phyloP scores from a whole-genome alignment of 176 grass and related monocot species.

The Oryza nivara region DNA sequence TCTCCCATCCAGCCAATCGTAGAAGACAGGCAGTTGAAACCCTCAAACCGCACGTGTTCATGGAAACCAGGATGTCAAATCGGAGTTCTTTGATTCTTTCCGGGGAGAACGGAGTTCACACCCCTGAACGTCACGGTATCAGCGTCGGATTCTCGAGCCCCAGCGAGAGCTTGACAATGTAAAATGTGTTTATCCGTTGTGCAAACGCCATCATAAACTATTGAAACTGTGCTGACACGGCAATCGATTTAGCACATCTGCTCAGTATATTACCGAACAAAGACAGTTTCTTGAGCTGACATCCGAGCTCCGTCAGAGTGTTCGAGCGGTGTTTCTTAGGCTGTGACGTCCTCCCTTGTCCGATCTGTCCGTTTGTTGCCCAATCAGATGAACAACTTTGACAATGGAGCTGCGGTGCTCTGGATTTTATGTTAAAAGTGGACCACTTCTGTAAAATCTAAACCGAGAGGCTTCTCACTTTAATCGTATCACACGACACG shows the following conservation, averaged over 20 bases:
- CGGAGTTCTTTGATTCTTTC: not conserved
- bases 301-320: not conserved
- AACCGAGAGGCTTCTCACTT: too few species aligned
- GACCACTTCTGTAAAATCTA: too few species aligned
- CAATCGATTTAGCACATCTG: not conserved
- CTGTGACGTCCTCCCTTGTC: not conserved
- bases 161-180: not conserved
- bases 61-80: conserved; percentile 18
- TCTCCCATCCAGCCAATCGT: not conserved
- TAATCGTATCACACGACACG: too few species aligned
- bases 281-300: conserved; percentile 8
- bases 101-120: not conserved
- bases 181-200: not conserved
- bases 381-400: not conserved
- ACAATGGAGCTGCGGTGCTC: not conserved
- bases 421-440: not conserved
- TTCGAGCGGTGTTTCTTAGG: too few species aligned
- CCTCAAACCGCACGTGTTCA: not conserved
- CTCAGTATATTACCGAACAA: not conserved
- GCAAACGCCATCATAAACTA: not conserved
- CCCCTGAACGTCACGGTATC: not conserved
- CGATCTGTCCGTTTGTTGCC: not conserved
- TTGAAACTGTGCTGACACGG: not conserved
- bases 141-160: not conserved
- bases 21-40: not conserved